Evolutionary conservation across 2,329 filamentous ascomycete genomes (phyloP), one percentile per base, ranked within the genome.

Genomic region (Mycosphaerella sp.): DNA sequence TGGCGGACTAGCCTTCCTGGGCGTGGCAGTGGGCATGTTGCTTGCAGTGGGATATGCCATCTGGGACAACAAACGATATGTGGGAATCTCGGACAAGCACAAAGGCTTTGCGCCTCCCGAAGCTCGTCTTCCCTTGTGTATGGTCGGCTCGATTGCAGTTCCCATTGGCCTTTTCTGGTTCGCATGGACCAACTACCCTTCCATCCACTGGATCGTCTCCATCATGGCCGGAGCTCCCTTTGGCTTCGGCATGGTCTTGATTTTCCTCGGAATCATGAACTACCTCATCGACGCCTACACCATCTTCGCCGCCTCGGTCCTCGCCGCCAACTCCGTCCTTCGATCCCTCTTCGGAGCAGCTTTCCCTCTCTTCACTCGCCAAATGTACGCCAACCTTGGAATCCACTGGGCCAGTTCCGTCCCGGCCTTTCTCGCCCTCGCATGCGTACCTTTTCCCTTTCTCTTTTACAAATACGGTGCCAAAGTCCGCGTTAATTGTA

Each of bases 261-360:
- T 87, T 36, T 88, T 87, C 73, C 70, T 87, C n/a, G 75, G 76
- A 4, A 70, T 83, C 44, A 77, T 82, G 65, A 85, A 82, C 70
- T 87, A 87, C 69, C 76, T 87, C 10, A 80, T 87, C 55, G 85
- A 87, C 64, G 73, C 58, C 9, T 61, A 61, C 51, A 84, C 84
- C 48, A 85, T 91, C 62, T 92, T 85, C 59, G 87, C 88, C 0
- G 60, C 60, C 3, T 88, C 84, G 0, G 86, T 85, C 0, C 74
- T 91, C 8, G 87, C 87, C 2, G 86, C 85, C 47, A 89, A 91
- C 71, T 87, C 87, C 0, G 86, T 95, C 66, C 73, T 95, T 36
- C 84, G 89, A 62, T 91, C 86, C 0, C 75, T 90, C 6, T 86
- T 84, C 59, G 89, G 87, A 59, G 87, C 87, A 2, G 83, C 79